phyloP scores from a whole-genome alignment of 2,329 filamentous ascomycete species.

The Tolypocladium ophioglossoides region DNA sequence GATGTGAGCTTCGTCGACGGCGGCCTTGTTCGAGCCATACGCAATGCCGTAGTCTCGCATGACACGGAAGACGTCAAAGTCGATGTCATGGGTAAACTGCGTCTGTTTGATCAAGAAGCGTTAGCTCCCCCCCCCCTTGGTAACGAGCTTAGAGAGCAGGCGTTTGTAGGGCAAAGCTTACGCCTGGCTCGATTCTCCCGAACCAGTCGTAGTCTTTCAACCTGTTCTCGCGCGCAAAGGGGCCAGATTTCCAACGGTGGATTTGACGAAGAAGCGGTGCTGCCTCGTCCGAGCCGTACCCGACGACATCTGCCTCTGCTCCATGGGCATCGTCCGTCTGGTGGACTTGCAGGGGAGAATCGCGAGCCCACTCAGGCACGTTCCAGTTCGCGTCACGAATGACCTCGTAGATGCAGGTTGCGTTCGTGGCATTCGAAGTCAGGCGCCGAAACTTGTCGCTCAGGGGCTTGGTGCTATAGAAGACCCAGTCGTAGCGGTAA shows the following conservation, averaged over 20 bases:
- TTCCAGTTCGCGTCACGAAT: constrained; percentile 71
- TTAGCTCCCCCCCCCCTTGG: constrained; percentile 1
- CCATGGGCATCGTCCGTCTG: not conserved
- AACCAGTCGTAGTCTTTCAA: constrained; percentile 51
- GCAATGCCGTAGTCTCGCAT: constrained; percentile 78
- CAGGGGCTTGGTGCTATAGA: constrained; percentile 76
- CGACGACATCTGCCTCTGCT: not conserved
- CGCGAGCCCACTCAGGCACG: constrained; percentile 43
- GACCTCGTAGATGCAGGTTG: constrained; percentile 60
- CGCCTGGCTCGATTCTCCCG: constrained; percentile 50
- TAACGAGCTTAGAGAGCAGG: not conserved
- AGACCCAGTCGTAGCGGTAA: constrained; percentile 80
- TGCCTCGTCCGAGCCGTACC: not conserved
- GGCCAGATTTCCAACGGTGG: constrained; percentile 73
- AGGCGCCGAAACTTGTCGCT: constrained; percentile 63
- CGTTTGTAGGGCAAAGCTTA: constrained; percentile 21
- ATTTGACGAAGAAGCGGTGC: constrained; percentile 59
- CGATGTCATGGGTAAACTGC: constrained; percentile 48
- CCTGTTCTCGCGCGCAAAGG: constrained; percentile 70
- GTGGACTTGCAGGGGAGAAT: not conserved
- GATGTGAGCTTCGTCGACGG: constrained; percentile 31
- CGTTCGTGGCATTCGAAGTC: constrained; percentile 59
- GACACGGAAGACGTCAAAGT: constrained; percentile 79
- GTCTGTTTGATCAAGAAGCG: constrained; percentile 24
- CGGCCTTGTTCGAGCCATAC: constrained; percentile 53